Evolutionary conservation across 306 rosid genomes (phyloP), one percentile per base, ranked within the genome.

Genomic region (Begonia masoniana): DNA sequence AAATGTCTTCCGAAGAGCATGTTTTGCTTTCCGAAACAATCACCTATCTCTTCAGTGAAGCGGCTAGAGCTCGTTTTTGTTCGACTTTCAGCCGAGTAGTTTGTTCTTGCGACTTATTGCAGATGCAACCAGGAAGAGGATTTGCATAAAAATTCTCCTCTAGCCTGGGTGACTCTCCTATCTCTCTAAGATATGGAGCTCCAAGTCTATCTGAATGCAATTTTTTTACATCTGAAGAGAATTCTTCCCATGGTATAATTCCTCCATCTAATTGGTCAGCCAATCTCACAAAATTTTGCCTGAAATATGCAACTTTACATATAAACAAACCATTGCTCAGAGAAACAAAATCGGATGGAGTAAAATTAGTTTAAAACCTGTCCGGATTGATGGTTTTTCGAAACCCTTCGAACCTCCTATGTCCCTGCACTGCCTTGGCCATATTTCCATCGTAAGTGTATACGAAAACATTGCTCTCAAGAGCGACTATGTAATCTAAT

Each of bases 391-490:
- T 83, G 23, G 95, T 83, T 74, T 92, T 92, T 26, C 76, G 70
- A 64, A 86, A 92, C 42, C 99, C 99, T 66, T 83, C 93, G 67
- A 83, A 86, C 71, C 76, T 77, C 69, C 99, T 69, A 64, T 92
- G 99, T 14, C 99, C 99, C 55, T 92, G 99, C 55, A 92, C 96
- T 10, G 96, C 93, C 77, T 92, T 92, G 9, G 99, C 99, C 99
- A 92, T 92, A 68, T 92, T 92, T 62, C 99, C 99, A 55, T 92
- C 96, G 13, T 92, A 92, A 9, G 99, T 86, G 56, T 92, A 92
- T 24, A 79, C 95, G 71, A 92, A 92, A 13, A 77, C 99, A 64
- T 92, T 93, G 48, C 99, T 92, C 67, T 92, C 88, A 42, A 81
- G 73, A 4, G 99, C 99, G 61, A 83, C 74, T 11, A 92, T 81